Conservation (phyloP, 1,284 basidiomycete species). For the Fomitopsis palustris region DNA sequence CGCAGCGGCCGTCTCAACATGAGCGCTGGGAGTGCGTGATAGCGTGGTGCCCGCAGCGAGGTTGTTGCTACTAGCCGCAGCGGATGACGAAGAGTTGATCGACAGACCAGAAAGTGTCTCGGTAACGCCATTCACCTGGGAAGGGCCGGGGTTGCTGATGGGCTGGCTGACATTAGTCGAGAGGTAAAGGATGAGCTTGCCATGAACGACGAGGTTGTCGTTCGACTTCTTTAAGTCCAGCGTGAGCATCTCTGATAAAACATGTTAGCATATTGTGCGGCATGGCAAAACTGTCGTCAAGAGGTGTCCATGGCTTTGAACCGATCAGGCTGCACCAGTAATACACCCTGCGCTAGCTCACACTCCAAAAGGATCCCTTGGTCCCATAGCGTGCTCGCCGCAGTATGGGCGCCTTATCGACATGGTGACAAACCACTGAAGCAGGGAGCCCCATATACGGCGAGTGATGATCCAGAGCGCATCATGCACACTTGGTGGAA, state of each 20-base stretch:
- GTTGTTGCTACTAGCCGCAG: slow-evolving; percentile 31
- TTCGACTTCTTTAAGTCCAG: slow-evolving; percentile 84
- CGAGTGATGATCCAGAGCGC: too few relatives aligned
- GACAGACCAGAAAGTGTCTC: slow-evolving; percentile 28
- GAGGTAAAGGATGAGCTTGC: slow-evolving; percentile 81
- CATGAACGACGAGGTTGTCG: slow-evolving; percentile 84
- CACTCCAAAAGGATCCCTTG: too few relatives aligned
- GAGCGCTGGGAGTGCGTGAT: slow-evolving; percentile 32
- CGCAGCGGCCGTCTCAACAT: slow-evolving; percentile 22
- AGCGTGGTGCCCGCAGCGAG: slow-evolving; percentile 26
- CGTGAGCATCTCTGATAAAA: slow-evolving; percentile 65
- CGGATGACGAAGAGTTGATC: slow-evolving; percentile 30
- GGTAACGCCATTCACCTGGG: slow-evolving; percentile 31
- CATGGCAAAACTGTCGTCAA: too few relatives aligned
- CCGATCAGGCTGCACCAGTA: too few relatives aligned
- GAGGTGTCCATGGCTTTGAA: too few relatives aligned
- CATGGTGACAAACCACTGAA: too few relatives aligned
- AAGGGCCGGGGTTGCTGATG: slow-evolving; percentile 46
- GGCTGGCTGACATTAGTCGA: slow-evolving; percentile 61
- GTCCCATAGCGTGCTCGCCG: too few relatives aligned
- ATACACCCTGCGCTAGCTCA: too few relatives aligned
- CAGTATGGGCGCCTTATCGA: too few relatives aligned
- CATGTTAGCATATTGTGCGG: neutral
- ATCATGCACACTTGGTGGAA: neutral
- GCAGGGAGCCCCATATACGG: too few relatives aligned